Evolutionary conservation across 2,329 filamentous ascomycete species (phyloP).

Genomic region (Trichophyton schoenleinii): DNA sequence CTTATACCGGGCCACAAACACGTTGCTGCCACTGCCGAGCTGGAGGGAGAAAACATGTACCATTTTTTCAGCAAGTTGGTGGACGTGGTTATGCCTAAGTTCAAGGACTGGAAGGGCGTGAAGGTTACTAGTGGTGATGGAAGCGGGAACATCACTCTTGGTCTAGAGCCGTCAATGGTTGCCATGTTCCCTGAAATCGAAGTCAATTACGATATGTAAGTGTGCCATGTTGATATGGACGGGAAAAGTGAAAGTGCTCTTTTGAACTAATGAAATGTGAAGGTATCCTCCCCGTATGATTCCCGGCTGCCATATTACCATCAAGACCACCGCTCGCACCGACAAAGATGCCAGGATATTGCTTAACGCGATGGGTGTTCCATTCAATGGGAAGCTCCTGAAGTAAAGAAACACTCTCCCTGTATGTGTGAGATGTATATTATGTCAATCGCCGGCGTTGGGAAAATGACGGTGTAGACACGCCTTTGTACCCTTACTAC

Average conservation of each 20-base stretch:
- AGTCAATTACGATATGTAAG: constrained; percentile 82
- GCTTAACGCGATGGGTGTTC: constrained; percentile 58
- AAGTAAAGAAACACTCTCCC: constrained; percentile 28
- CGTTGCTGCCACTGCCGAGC: constrained; percentile 58
- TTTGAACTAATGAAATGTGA: constrained; percentile 3
- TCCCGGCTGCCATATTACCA: constrained; percentile 68
- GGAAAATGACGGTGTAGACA: not conserved
- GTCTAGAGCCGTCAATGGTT: constrained; percentile 62
- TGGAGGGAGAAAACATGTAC: constrained; percentile 69
- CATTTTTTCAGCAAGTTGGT: constrained; percentile 85
- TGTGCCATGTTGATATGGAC: constrained; percentile 14
- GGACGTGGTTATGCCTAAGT: constrained; percentile 79
- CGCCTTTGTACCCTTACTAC: not conserved
- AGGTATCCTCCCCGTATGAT: constrained; percentile 62
- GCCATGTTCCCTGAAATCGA: constrained; percentile 87
- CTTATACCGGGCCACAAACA: constrained; percentile 58
- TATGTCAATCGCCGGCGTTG: not conserved
- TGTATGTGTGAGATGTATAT: not conserved
- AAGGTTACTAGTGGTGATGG: constrained; percentile 67
- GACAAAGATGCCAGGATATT: constrained; percentile 75
- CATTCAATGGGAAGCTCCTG: constrained; percentile 65
- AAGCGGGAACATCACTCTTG: constrained; percentile 76
- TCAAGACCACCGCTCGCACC: constrained; percentile 73
- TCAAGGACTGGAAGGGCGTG: constrained; percentile 92
- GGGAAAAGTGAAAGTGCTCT: no score